A percentile compares a stretch with the other conserved stretches of the same genome.
These are phyloP conservation scores for Biancaea sappan DNA, from an alignment of 306 rosid genomes.

Conservation along the genomic window DNA sequence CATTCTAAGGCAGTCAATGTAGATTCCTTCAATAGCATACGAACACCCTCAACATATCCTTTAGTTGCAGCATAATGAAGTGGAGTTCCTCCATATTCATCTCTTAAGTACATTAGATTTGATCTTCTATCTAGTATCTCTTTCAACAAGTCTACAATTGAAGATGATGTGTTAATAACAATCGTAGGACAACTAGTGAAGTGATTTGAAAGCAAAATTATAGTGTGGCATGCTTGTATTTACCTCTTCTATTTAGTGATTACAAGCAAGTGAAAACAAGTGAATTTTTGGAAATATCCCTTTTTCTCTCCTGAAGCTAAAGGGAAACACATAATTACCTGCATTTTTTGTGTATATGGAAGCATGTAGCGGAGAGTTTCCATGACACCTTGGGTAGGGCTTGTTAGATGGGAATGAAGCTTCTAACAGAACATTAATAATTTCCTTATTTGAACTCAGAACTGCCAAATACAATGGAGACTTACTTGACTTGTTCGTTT, in stretches of 20 bases:
- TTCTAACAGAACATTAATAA: neutral
- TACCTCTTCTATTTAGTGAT: no score
- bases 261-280: no score
- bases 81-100: neutral
- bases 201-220: no score
- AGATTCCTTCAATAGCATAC: neutral
- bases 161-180: no score
- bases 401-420: neutral
- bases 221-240: no score
- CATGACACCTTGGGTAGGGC: neutral
- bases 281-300: no score
- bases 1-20: neutral
- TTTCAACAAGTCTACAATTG: neutral
- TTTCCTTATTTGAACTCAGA: neutral
- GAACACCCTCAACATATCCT: neutral
- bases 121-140: neutral
- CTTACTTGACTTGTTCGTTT: neutral
- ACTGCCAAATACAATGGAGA: neutral
- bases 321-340: neutral
- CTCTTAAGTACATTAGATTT: neutral
- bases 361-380: slow-evolving; percentile 7
- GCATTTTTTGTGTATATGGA: neutral
- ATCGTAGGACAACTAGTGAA: no score
- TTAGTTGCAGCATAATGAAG: neutral
- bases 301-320: no score